Evolutionary conservation across 495 filamentous ascomycete genomes (phyloP), one percentile per base, ranked within the genome.

Genomic region (Penicillium daleae): DNA sequence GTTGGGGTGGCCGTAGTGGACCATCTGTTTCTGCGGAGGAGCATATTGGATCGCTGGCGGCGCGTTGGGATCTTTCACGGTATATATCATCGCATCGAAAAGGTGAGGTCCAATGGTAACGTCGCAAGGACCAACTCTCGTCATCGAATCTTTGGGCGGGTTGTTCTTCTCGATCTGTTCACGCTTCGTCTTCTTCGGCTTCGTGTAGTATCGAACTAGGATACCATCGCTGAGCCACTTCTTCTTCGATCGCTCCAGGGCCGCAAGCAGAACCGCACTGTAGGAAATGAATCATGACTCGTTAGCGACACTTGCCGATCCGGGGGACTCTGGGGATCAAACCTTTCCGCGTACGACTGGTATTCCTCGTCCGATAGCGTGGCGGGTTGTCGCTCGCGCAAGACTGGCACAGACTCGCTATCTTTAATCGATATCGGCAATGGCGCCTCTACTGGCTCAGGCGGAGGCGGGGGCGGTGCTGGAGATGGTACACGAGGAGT

Each of bases 121-220:
- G 29, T 89, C 88, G 56, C 92, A 90, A 49, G 83, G 81, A 29
- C 94, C 94, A 21, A 97, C 79, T 74, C 89, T 93, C 48, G 83
- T 78, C 92, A 97, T 97, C 63, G 86, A 90, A 49, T 96, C 91
- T 69, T 92, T 91, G 6, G 90, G 83, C 1, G 93, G 94, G 64
- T 96, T 96, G 51, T 91, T 86, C 58, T 89, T 82, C 62, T 90
- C 87, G 13, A 85, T 78, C 27, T 83, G 83, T 55, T 85, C 83
- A 27, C 90, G 87, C 76, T 91, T 92, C 55, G 87, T 86, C 78
- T 93, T 96, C 59, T 86, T 84, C 6, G 93, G 92, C 67, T 97
- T 97, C 12, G 89, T 89, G 89, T 93, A 97, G 75, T 96, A 98
- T 66, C 90, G 90, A 62, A 95, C 92, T 62, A 99, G 91, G 37